phyloP scores from a whole-genome alignment of 352 stramenopile genomes.

The Globisporangium mamillatum region DNA sequence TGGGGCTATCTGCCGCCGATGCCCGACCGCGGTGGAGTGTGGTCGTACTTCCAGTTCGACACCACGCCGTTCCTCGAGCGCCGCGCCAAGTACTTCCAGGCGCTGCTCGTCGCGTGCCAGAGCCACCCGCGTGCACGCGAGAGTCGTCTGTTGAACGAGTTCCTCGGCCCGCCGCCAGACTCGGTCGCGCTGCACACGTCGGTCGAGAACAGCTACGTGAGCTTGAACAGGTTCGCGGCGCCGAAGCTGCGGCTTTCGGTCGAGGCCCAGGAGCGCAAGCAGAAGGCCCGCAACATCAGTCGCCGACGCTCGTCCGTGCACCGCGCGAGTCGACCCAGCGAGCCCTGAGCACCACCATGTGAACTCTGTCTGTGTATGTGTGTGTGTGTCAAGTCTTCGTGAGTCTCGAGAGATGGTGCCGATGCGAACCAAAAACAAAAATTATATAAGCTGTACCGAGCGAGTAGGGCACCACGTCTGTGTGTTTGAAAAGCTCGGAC shows the following conservation, averaged over 20 bases:
- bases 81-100: slow-evolving; percentile 64
- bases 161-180: slow-evolving; percentile 64
- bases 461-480: neutral
- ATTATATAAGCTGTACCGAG: slow-evolving; percentile 10
- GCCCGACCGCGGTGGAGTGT: slow-evolving; percentile 67
- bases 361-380: neutral
- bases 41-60: slow-evolving; percentile 70
- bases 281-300: slow-evolving; percentile 68
- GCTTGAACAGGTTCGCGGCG: slow-evolving; percentile 70
- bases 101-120: slow-evolving; percentile 59
- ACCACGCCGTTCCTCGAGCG: slow-evolving; percentile 56
- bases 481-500: neutral
- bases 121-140: slow-evolving; percentile 36
- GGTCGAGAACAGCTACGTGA: slow-evolving; percentile 74
- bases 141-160: slow-evolving; percentile 66
- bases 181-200: slow-evolving; percentile 49
- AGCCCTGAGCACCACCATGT: neutral
- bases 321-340: neutral
- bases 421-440: neutral
- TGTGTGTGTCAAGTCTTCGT: neutral
- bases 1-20: slow-evolving; percentile 40
- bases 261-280: slow-evolving; percentile 70
- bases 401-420: slow-evolving; percentile 1
- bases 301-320: slow-evolving; percentile 38
- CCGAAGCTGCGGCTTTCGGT: slow-evolving; percentile 64